Evolutionary conservation across 768 basidiomycete species (phyloP).

Genomic region (Pleurotus giganteus): DNA sequence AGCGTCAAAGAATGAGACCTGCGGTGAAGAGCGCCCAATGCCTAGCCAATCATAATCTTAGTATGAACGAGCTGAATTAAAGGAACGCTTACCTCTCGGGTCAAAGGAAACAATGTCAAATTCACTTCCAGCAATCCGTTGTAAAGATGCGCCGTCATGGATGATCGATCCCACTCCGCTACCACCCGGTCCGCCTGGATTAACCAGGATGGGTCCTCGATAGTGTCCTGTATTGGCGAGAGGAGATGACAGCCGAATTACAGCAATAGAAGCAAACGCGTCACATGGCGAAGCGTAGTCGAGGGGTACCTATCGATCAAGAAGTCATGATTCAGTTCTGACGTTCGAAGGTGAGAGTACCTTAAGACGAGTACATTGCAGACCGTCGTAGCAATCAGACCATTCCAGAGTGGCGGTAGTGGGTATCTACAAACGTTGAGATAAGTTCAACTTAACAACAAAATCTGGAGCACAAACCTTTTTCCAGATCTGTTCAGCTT

Average conservation of each 20-base stretch:
- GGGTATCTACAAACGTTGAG: too few species aligned
- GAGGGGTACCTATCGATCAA: constrained; percentile 50
- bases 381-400: too few species aligned
- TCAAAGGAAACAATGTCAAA: constrained; percentile 49
- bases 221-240: constrained; percentile 26
- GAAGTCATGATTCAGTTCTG: too few species aligned
- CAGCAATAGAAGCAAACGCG: constrained; percentile 36
- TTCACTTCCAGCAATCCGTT: constrained; percentile 34
- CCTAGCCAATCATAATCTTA: constrained; percentile 22
- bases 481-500: too few species aligned
- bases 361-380: too few species aligned
- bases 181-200: constrained; percentile 47
- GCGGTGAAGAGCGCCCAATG: constrained; percentile 30
- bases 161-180: constrained; percentile 34
- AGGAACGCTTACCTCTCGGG: constrained; percentile 35
- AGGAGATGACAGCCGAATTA: constrained; percentile 36
- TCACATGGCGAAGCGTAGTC: constrained; percentile 39
- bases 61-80: background rate
- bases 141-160: constrained; percentile 21
- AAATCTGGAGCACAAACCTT: too few species aligned
- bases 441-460: too few species aligned
- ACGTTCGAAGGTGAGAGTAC: too few species aligned
- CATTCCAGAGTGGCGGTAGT: too few species aligned
- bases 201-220: constrained; percentile 42
- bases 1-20: constrained; percentile 32